Conservation (phyloP, 2,329 filamentous ascomycete genomes). For the Monilinia laxa region DNA sequence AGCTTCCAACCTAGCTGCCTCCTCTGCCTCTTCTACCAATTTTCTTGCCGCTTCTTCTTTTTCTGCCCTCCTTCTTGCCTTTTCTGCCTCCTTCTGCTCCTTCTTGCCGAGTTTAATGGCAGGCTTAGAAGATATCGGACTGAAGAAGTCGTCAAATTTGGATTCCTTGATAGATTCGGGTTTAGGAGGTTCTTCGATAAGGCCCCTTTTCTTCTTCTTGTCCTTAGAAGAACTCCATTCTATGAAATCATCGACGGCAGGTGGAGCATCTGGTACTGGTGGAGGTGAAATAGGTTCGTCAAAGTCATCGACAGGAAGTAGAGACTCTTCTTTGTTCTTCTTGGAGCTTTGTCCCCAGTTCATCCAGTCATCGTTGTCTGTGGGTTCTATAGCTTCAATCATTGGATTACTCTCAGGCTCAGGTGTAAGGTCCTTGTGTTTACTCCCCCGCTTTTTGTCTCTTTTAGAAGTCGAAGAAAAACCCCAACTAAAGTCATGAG, state of each 20-base stretch:
- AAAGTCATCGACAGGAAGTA: conserved; percentile 37
- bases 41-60: conserved; percentile 48
- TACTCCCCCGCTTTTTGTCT: conserved; percentile 46
- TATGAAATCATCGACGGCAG: conserved; percentile 39
- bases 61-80: conserved; percentile 49
- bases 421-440: conserved; percentile 30
- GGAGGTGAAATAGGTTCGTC: conserved; percentile 42
- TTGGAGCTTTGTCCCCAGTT: conserved; percentile 36
- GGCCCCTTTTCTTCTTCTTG: conserved; percentile 53
- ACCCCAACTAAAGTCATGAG: conserved; percentile 27
- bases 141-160: conserved; percentile 43
- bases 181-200: conserved; percentile 47
- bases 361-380: conserved; percentile 34
- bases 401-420: conserved; percentile 30
- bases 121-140: conserved; percentile 35
- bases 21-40: conserved; percentile 39
- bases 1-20: conserved; percentile 42
- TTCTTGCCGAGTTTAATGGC: conserved; percentile 48
- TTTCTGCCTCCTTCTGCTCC: conserved; percentile 51
- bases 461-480: conserved; percentile 40
- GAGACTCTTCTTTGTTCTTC: conserved; percentile 35
- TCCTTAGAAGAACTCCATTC: conserved; percentile 38
- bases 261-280: conserved; percentile 38
- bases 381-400: conserved; percentile 33
- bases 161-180: conserved; percentile 49